Base-by-base conservation (phyloP, 371 early-diverging fungal genomes). In the Mortierella sp. region DNA sequence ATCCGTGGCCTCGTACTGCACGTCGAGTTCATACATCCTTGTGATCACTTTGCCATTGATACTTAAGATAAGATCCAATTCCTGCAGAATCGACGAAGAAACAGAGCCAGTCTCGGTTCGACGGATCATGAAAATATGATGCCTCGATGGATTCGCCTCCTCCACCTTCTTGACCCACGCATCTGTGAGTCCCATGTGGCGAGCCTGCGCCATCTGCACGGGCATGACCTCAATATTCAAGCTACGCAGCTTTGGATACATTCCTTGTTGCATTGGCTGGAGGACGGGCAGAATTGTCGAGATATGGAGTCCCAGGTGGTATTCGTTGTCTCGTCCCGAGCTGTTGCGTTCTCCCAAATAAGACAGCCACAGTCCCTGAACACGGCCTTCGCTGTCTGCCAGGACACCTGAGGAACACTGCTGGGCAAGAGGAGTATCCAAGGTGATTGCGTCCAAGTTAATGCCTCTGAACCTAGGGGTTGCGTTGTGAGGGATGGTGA, bases 321-420 rank as follows among this genome's bases (percentile, higher is more conserved):
- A 94, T 76, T 91, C 91, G 46, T 86, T 91, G 61, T 92, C 92
- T 27, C 88, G 85, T 1, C 91, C 92, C 21, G 65, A 67, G 54
- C 75, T 70, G 48, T 89, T 91, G 47, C 89, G 86, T 50, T 94
- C 94, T 23, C 94, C 94, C 19, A 93, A 72, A 60, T 89, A 94
- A 21, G 88, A 89, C 54, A 94, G 79, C 97, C 97, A 97, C 34
- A 97, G 70, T 3, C 91, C 96, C 56, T 90, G 90, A 0, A 95
- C 94, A 26, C 80, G 80, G 0, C 91, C 95, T 15, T 89, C 78
- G 14, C 83, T 64, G 64, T 94, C 93, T 2, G 92, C 91, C 39
- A 97, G 80, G 9, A 96, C 85, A 53, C 97, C 97, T 15, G 93
- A 92, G 9, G 90, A 90, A 60, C 94, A 95, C 59, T 92, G 90